phyloP scores from a whole-genome alignment of 2,329 filamentous ascomycete species.

The Calonectria leucothoes region DNA sequence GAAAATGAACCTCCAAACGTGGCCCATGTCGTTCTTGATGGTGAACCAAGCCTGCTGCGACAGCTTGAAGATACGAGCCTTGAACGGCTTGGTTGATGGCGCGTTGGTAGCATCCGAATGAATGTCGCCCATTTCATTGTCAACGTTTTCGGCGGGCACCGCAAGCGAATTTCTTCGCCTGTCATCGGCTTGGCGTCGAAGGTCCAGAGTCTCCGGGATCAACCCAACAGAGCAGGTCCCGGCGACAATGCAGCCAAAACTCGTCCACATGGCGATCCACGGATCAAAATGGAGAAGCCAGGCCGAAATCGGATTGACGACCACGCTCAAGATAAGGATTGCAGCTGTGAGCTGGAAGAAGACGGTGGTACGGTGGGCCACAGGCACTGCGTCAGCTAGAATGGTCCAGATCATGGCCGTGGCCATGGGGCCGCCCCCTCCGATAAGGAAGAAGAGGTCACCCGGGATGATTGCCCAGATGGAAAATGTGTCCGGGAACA shows the following conservation, averaged over 20 bases:
- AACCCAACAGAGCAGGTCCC: conserved; percentile 44
- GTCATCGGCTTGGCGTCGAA: conserved; percentile 46
- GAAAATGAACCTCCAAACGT: conserved; percentile 54
- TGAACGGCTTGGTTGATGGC: not conserved
- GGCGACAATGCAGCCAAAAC: conserved; percentile 44
- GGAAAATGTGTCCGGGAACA: conserved; percentile 51
- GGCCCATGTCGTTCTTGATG: conserved; percentile 44
- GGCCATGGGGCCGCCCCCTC: conserved; percentile 53
- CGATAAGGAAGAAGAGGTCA: conserved; percentile 51
- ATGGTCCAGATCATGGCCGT: conserved; percentile 59
- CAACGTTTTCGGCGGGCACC: conserved; percentile 2
- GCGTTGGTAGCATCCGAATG: not conserved
- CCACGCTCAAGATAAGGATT: conserved; percentile 51
- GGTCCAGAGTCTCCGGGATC: conserved; percentile 57
- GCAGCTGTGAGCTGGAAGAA: conserved; percentile 55
- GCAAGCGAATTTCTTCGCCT: conserved; percentile 19
- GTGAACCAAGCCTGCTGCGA: conserved; percentile 41
- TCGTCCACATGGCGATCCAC: conserved; percentile 54
- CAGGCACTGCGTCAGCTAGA: conserved; percentile 56
- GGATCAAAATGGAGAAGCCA: conserved; percentile 51
- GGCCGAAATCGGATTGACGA: conserved; percentile 54
- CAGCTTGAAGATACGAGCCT: not conserved
- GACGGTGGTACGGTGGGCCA: conserved; percentile 50
- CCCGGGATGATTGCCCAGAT: conserved; percentile 53
- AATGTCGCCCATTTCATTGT: not conserved